phyloP scores from a whole-genome alignment of 2,329 filamentous ascomycete species.

The Nannizziopsis barbatae region DNA sequence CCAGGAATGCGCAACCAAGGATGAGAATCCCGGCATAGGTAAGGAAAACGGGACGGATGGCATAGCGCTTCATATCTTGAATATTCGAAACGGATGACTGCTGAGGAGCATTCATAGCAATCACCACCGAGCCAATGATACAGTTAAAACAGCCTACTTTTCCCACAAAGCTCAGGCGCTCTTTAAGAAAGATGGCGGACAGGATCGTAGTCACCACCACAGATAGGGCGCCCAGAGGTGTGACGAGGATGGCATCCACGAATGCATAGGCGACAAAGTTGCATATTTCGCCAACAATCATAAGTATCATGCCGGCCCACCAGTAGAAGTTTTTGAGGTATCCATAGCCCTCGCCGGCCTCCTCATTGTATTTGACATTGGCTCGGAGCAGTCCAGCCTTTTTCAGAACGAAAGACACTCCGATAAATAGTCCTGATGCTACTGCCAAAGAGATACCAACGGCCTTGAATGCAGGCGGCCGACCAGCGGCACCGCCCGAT shows the following conservation, averaged over 20 bases:
- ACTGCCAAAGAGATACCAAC: constrained; percentile 79
- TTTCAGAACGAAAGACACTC: constrained; percentile 88
- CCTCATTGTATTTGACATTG: constrained; percentile 93
- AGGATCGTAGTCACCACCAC: constrained; percentile 87
- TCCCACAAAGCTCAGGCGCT: constrained; percentile 86
- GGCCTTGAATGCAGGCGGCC: constrained; percentile 61
- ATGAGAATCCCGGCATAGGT: constrained; percentile 75
- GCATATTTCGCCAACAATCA: constrained; percentile 93
- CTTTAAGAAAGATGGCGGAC: constrained; percentile 90
- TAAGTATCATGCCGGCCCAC: constrained; percentile 92
- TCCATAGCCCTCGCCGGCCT: constrained; percentile 89
- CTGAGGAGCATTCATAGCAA: constrained; percentile 82
- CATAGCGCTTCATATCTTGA: constrained; percentile 81
- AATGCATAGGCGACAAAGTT: constrained; percentile 97
- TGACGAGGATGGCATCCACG: constrained; percentile 90
- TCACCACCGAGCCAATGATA: constrained; percentile 83
- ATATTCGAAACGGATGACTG: constrained; percentile 78
- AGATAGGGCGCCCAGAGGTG: constrained; percentile 77
- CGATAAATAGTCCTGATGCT: constrained; percentile 83
- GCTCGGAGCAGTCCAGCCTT: constrained; percentile 84
- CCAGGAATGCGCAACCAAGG: constrained; percentile 57
- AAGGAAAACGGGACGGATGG: constrained; percentile 76
- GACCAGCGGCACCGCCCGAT: constrained; percentile 20
- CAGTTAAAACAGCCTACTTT: constrained; percentile 94
- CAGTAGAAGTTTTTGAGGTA: constrained; percentile 92